Base-by-base conservation (phyloP, 2,329 filamentous ascomycete species). In the Fusarium proliferatum region DNA sequence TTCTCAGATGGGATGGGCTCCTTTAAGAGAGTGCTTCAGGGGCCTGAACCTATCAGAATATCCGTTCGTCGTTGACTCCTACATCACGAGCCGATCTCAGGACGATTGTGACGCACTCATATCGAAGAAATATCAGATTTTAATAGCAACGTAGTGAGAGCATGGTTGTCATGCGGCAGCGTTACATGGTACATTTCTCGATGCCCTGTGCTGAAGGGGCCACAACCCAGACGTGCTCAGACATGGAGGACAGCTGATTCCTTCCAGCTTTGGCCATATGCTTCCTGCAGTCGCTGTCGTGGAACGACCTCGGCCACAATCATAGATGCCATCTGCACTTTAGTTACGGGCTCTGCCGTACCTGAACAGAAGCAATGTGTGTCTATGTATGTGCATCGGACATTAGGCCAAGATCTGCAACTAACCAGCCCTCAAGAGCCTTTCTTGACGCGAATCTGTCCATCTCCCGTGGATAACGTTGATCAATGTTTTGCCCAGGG, bases 271-370 rank as follows among this genome's bases (percentile, higher is more conserved):
- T 66, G 43, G 52, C 41, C 38, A 43, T 68, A 30, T 43, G 34
- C 42, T 71, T 62, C 46, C 56, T 45, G 33, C 45, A 38, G 45
- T 43, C 46, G 64, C 34, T 61, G 72, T 65, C 45, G 55, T 73
- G 59, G 61, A 76, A 75, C 72, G 15, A 64, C 53, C 41, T 57
- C 43, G 64, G 43, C 42, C 56, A 58, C 58, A 63, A 52, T 61
- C 60, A 58, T 53, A 63, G 53, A 64, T 49, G 55, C 64, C 62
- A 73, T 75, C 52, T 76, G 71, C 71, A 69, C 58, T 61, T 66
- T 30, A 30, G 10, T 30, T 74, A 68, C 59, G 70, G 70, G 64
- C 60, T 75, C 61, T 65, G 59, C 43, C 61, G 61, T 72, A 43
- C 71, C 57, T 62, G 43, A 38, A 73, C 58, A 59, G 41, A 60